Evolutionary conservation across 176 grass and related monocot genomes (phyloP), one percentile per base, ranked within the genome.

Genomic region (Dendrocalamus sinicus): DNA sequence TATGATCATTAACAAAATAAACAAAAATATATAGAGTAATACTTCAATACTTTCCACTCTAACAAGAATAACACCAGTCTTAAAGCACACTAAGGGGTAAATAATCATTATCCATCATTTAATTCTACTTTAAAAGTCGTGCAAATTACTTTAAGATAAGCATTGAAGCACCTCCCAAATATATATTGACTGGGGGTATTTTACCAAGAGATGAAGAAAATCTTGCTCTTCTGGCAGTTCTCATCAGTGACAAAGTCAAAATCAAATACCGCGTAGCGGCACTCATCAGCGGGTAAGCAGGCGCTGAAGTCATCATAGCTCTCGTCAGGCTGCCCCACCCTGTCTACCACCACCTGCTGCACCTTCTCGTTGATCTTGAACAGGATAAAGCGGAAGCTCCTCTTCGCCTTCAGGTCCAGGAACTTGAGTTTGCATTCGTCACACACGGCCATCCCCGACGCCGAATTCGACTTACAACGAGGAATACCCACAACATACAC

Each of bases 351-450:
- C 72, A 99, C 94, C 84, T 99, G 90, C 73, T 96, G 94, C 61
- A 96, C 88, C 84, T 88, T 94, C 85, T 99, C 97, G 14, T 99
- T 95, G 60, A 99, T 99, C 92, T 94, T 99, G 97, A 96, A 99
- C 60, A 96, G 72, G 8, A 99, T 99, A 89, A 99, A 99, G n/a
- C 97, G 92, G 85, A 91, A 99, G 94, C 84, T 96, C 86, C 97
- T 87, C 85, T 99, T 99, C 0, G 94, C 77, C 85, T 99, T 99
- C 51, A 99, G 88, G 4, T 99, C 97, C 67, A 75, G 73, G 72
- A 99, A 99, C 87, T 90, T 99, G 78, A 94, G 82, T 86, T 99
- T 99, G 87, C 97, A 99, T n/a, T 99, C 87, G 9, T 99, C 97
- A 11, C 91, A 78, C 70, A 99, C 97, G 46, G 97, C 97, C 90